These are phyloP conservation scores for Urochloa ruziziensis DNA, from an alignment of 176 grass and related monocot genomes.

Conservation along the genomic window DNA sequence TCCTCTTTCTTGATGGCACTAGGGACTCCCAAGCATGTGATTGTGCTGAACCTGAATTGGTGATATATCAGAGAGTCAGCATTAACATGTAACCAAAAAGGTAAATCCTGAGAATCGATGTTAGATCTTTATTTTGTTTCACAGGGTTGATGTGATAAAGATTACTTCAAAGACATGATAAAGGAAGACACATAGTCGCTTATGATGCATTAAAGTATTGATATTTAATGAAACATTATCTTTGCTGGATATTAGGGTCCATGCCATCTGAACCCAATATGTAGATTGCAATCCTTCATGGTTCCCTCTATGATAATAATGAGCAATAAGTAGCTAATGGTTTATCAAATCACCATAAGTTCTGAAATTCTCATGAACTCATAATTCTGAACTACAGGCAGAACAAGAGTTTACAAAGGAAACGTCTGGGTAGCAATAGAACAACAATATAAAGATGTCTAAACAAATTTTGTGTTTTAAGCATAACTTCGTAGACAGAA, in stretches of 20 bases:
- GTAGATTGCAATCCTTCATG: background rate
- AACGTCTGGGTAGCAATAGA: background rate
- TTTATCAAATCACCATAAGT: constrained; percentile 27
- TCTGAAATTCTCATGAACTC: constrained; percentile 1
- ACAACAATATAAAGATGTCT: background rate
- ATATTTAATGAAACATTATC: background rate
- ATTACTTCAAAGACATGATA: background rate
- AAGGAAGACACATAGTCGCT: background rate
- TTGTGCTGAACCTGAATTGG: constrained; percentile 72
- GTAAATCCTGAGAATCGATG: constrained; percentile 3
- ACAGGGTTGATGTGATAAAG: background rate
- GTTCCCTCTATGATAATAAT: constrained; percentile 11
- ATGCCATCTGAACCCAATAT: constrained; percentile 10
- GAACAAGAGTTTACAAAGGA: constrained; percentile 19
- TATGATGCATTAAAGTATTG: background rate
- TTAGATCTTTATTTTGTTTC: constrained; percentile 1
- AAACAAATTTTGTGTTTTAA: background rate
- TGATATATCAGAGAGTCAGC: constrained; percentile 22
- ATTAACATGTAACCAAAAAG: constrained; percentile 16
- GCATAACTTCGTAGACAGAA: background rate
- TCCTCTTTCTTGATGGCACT: constrained; percentile 82
- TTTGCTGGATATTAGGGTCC: constrained; percentile 1
- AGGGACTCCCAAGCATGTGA: constrained; percentile 87
- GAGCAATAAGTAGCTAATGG: constrained; percentile 19
- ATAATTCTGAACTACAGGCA: constrained; percentile 9